Evolutionary conservation across 345 rosid species (phyloP).

Genomic region (Erysimum cheiranthoides): DNA sequence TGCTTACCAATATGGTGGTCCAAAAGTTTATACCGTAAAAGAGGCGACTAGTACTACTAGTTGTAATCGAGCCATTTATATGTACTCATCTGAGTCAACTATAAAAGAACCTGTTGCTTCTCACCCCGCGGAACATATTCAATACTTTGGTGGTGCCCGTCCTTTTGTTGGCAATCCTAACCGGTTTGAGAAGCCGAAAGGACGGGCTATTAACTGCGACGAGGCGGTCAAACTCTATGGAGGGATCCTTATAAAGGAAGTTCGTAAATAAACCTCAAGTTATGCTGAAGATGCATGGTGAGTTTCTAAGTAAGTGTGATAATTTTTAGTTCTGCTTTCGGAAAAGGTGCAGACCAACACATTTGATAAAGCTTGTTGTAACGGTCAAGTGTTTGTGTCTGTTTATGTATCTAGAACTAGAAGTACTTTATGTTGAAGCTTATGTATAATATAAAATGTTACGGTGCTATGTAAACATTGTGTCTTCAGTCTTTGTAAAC

Average conservation of each 20-base stretch:
- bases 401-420: constrained; percentile 19
- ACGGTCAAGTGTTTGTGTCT: constrained; percentile 36
- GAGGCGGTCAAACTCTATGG: constrained; percentile 41
- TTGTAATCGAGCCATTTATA: constrained; percentile 18
- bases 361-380: constrained; percentile 38
- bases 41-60: constrained; percentile 15
- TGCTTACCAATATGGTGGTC: constrained; percentile 24
- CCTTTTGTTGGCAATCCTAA: constrained; percentile 21
- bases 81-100: constrained; percentile 21
- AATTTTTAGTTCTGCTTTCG: constrained; percentile 2
- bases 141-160: constrained; percentile 26
- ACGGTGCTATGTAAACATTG: constrained; percentile 5
- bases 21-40: constrained; percentile 32
- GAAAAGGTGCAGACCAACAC: constrained; percentile 37
- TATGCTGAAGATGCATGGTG: constrained; percentile 19
- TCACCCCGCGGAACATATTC: constrained; percentile 25
- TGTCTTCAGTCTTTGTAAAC: constrained; percentile 3
- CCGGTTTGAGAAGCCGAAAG: constrained; percentile 32
- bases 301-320: constrained; percentile 29
- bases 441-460: constrained; percentile 34
- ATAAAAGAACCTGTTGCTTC: constrained; percentile 18
- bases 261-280: constrained; percentile 30
- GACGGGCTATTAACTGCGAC: constrained; percentile 36
- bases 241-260: constrained; percentile 44
- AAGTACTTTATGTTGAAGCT: constrained; percentile 29